Percentiles rank a stretch among this genome's conserved stretches.
Conservation (phyloP, 2,329 filamentous ascomycete genomes). For the Penicillium freii region DNA sequence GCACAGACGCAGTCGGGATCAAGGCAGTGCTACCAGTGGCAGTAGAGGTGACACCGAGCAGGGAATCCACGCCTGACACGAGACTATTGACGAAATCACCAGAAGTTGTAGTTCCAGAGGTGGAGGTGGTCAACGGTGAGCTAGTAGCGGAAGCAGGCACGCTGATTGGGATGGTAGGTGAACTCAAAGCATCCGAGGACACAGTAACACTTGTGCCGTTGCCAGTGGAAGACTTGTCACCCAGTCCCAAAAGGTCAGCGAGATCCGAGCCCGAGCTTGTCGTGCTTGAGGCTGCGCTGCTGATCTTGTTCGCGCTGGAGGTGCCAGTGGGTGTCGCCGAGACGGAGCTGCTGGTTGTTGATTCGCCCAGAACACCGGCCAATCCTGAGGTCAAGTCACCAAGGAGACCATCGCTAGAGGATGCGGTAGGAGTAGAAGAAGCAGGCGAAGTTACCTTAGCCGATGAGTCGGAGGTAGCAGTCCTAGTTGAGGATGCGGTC, state of each 20-base stretch:
- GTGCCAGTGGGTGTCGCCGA: neutral
- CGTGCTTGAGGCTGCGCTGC: neutral
- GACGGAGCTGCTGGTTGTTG: neutral
- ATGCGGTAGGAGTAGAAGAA: neutral
- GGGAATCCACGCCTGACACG: conserved; percentile 11
- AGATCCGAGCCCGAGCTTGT: conserved; percentile 6
- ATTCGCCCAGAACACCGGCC: neutral
- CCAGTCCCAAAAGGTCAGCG: conserved; percentile 4
- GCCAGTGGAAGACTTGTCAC: conserved; percentile 6
- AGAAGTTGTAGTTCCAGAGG: neutral
- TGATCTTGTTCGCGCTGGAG: neutral
- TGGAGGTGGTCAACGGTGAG: neutral
- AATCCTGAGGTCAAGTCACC: conserved; percentile 7
- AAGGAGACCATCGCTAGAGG: conserved; percentile 8
- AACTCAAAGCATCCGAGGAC: conserved; percentile 1
- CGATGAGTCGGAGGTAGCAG: neutral
- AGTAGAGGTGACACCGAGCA: conserved; percentile 13
- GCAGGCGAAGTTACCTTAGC: neutral
- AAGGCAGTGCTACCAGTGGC: conserved; percentile 21
- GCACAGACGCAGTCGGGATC: conserved; percentile 14
- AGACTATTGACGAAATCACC: conserved; percentile 12
- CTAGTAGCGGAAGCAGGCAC: conserved; percentile 23
- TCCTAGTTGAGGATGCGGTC: neutral
- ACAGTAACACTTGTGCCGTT: conserved; percentile 3
- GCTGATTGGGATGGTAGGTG: conserved; percentile 29